Evolutionary conservation across 2,329 filamentous ascomycete genomes (phyloP).

Genomic region (Rhexocercosporidium sp.): DNA sequence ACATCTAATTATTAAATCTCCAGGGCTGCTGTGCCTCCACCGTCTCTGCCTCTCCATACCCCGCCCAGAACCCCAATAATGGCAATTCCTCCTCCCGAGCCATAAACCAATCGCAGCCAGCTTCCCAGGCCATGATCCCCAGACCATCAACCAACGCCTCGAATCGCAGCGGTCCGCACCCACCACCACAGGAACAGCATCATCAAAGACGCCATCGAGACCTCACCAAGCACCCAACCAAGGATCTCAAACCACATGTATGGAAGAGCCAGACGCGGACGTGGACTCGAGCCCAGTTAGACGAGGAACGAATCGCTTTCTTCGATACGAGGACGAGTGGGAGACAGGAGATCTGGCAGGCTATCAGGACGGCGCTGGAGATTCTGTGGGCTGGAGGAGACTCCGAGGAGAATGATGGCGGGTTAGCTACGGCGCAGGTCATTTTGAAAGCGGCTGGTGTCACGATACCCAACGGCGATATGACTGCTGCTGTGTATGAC

Average conservation of each 20-base stretch:
- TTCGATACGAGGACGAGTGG: conserved; percentile 90
- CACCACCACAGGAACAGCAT: neutral
- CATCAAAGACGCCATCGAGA: conserved; percentile 21
- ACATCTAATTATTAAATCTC: neutral
- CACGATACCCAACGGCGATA: conserved; percentile 73
- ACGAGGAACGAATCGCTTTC: conserved; percentile 78
- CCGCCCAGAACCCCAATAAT: conserved; percentile 20
- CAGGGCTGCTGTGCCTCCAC: conserved; percentile 10
- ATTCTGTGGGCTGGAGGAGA: conserved; percentile 61
- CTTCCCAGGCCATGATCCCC: conserved; percentile 29
- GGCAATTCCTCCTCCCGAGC: conserved; percentile 55
- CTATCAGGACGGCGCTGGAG: conserved; percentile 70
- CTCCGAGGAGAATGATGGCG: conserved; percentile 45
- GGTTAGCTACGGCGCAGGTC: conserved; percentile 73
- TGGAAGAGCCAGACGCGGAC: conserved; percentile 67
- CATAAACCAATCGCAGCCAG: conserved; percentile 48
- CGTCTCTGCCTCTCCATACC: conserved; percentile 22
- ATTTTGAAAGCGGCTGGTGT: conserved; percentile 81
- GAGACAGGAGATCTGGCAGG: conserved; percentile 78
- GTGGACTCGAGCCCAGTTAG: conserved; percentile 74
- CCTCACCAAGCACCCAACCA: conserved; percentile 70
- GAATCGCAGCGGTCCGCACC: conserved; percentile 20
- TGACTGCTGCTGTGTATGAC: conserved; percentile 72
- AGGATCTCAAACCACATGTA: conserved; percentile 67
- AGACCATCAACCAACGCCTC: conserved; percentile 33